Percentiles rank a stretch among this genome's conserved stretches.
Conservation (phyloP, 2,329 filamentous ascomycete genomes). For the Penicillium frequentans region DNA sequence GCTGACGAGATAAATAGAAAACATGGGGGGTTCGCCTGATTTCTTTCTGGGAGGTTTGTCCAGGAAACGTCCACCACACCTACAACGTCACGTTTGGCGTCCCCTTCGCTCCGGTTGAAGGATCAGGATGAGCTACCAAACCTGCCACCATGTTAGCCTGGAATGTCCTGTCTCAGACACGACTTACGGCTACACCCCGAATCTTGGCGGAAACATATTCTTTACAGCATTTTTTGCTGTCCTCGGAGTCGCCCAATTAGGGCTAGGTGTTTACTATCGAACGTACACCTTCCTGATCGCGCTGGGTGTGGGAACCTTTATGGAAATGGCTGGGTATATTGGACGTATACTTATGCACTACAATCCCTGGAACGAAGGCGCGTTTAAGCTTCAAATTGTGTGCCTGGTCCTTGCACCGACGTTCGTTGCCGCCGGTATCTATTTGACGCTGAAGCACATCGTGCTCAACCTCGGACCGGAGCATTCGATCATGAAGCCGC, state of each 20-base stretch:
- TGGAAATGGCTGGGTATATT: constrained; percentile 58
- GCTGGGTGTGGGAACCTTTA: constrained; percentile 48
- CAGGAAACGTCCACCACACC: background rate
- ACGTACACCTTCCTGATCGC: constrained; percentile 59
- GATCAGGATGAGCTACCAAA: constrained; percentile 21
- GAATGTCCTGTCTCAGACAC: constrained; percentile 49
- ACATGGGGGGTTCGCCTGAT: background rate
- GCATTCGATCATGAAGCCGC: constrained; percentile 49
- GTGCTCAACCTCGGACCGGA: constrained; percentile 56
- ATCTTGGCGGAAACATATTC: constrained; percentile 52
- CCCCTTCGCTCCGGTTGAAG: background rate
- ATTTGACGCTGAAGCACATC: constrained; percentile 58
- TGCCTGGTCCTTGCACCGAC: constrained; percentile 58
- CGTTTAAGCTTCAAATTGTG: constrained; percentile 57
- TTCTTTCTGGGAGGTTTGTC: background rate
- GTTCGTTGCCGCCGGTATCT: constrained; percentile 57
- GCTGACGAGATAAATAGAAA: background rate
- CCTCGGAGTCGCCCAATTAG: constrained; percentile 50
- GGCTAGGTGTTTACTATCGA: constrained; percentile 51
- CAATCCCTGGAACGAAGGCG: constrained; percentile 51
- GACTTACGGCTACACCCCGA: constrained; percentile 56
- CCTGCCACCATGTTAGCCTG: constrained; percentile 37
- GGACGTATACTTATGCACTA: constrained; percentile 55
- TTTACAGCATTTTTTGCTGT: constrained; percentile 54
- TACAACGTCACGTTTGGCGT: background rate